These are phyloP conservation scores for Dichomitus squalens DNA, from an alignment of 1,284 basidiomycete species.

Conservation along the genomic window DNA sequence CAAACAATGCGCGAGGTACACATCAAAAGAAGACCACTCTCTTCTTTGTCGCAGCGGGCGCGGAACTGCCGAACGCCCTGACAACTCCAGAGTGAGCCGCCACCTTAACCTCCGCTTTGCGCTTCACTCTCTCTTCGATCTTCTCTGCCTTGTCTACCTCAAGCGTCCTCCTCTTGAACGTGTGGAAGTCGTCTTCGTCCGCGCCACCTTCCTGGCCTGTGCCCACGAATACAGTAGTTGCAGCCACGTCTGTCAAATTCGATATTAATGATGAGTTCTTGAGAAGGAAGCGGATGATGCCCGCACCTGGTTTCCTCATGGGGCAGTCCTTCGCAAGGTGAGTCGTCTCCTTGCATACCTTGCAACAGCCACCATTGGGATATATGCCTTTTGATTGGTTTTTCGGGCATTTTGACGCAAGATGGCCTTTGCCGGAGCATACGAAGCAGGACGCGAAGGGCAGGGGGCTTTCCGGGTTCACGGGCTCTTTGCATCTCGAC, in stretches of 20 bases:
- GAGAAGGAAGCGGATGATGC: neutral
- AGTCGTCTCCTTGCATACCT: slow-evolving; percentile 81
- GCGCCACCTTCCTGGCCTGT: slow-evolving; percentile 66
- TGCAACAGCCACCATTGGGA: slow-evolving; percentile 90
- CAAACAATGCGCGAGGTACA: neutral
- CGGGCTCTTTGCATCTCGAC: slow-evolving; percentile 71
- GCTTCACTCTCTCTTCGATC: slow-evolving; percentile 45
- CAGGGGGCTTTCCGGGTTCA: slow-evolving; percentile 68
- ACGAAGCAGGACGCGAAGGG: slow-evolving; percentile 94
- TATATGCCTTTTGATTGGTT: slow-evolving; percentile 86
- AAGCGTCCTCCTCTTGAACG: slow-evolving; percentile 62
- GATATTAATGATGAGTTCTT: slow-evolving; percentile 3
- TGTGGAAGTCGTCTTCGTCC: slow-evolving; percentile 94
- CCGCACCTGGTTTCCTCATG: slow-evolving; percentile 59
- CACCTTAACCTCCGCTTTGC: slow-evolving; percentile 44
- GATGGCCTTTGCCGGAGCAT: slow-evolving; percentile 80
- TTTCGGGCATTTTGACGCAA: slow-evolving; percentile 80
- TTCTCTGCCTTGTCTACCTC: slow-evolving; percentile 66
- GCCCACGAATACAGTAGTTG: slow-evolving; percentile 46
- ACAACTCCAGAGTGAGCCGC: slow-evolving; percentile 47
- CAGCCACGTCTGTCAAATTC: slow-evolving; percentile 30
- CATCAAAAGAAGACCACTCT: slow-evolving; percentile 60
- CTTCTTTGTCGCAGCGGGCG: slow-evolving; percentile 39
- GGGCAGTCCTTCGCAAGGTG: slow-evolving; percentile 88
- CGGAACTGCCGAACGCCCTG: slow-evolving; percentile 42